A percentile compares a stretch with the other conserved stretches of the same genome.
phyloP scores from a whole-genome alignment of 352 stramenopile genomes.

The Globisporangium cylindrosporum region DNA sequence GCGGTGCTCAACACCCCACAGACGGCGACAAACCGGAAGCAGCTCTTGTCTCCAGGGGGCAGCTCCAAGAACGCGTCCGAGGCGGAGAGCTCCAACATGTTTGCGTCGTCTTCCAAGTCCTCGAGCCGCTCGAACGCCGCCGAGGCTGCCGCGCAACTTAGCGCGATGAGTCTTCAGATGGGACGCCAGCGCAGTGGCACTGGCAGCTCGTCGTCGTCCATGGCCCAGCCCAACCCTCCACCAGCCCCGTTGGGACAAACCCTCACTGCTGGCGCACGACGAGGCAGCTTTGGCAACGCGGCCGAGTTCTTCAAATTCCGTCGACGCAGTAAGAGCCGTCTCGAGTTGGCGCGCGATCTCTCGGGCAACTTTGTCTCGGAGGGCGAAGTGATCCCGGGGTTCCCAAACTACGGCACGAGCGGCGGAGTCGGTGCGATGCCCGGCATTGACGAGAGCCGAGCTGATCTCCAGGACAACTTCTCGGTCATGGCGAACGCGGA shows the following conservation, averaged over 20 bases:
- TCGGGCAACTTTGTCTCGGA: conserved; percentile 42
- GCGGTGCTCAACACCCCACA: conserved; percentile 80
- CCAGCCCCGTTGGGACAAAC: conserved; percentile 26
- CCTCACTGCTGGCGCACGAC: conserved; percentile 37
- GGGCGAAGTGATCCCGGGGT: conserved; percentile 35
- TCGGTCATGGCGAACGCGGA: conserved; percentile 37
- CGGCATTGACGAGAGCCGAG: conserved; percentile 64
- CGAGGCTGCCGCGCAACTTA: conserved; percentile 63
- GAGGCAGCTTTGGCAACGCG: conserved; percentile 80
- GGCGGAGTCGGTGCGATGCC: conserved; percentile 46
- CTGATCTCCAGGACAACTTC: conserved; percentile 45
- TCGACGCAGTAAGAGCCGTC: conserved; percentile 80
- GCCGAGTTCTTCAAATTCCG: conserved; percentile 87
- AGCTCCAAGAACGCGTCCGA: conserved; percentile 27
- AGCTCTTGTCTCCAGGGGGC: conserved; percentile 39
- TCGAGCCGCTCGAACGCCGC: conserved; percentile 43
- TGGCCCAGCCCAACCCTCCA: conserved; percentile 16
- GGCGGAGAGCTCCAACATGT: conserved; percentile 35
- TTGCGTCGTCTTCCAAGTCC: conserved; percentile 21
- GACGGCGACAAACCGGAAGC: conserved; percentile 62
- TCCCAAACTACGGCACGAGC: conserved; percentile 55
- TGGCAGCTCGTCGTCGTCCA: conserved; percentile 9
- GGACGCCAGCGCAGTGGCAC: conserved; percentile 40
- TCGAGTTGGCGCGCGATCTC: conserved; percentile 74
- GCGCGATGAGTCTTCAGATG: conserved; percentile 41